Evolutionary conservation across 352 stramenopile genomes (phyloP), one percentile per base, ranked within the genome.

Genomic region (Globisporangium perplexum): DNA sequence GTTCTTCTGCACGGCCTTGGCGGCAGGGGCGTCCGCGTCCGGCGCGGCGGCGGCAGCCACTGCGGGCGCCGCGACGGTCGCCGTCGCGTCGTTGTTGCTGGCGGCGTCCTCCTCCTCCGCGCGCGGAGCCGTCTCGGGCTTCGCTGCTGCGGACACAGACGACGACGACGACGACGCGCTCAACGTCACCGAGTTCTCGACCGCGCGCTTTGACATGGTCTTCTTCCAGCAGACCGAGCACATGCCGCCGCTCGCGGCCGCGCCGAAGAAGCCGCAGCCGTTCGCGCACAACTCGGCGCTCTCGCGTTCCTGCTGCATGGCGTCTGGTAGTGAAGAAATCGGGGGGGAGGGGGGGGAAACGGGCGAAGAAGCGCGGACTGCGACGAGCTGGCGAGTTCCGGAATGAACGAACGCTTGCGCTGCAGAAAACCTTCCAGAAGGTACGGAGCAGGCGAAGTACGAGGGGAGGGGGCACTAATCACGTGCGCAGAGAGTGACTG

Each of bases 141-240:
- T 74, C 17, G 22, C 36, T 43, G 39, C n/a, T n/a, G n/a, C n/a
- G n/a, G n/a, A n/a, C n/a, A n/a, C n/a, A n/a, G n/a, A n/a, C n/a
- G n/a, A n/a, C n/a, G n/a, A n/a, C n/a, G n/a, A n/a, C n/a, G n/a
- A n/a, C n/a, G n/a, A n/a, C n/a, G n/a, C n/a, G n/a, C n/a, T n/a
- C 39, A n/a, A 14, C 39, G 39, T 24, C 39, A 45, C 22, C 44
- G 59, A 31, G 14, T 65, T 69, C 20, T 77, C 72, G 15, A 82
- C 72, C 57, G 86, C 72, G 18, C 77, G 76, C 31, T 86, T 77
- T 30, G 80, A 91, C 72, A 88, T 85, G 39, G 77, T 84, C 65
- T 91, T 91, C 66, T 89, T 91, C 77, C 80, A 91, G 67, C 81
- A 91, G 4, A 91, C 76, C 28, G 77, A 89, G 73, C 81, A 91